Base-by-base conservation (phyloP, 495 filamentous ascomycete genomes). In the Podospora anserina region DNA sequence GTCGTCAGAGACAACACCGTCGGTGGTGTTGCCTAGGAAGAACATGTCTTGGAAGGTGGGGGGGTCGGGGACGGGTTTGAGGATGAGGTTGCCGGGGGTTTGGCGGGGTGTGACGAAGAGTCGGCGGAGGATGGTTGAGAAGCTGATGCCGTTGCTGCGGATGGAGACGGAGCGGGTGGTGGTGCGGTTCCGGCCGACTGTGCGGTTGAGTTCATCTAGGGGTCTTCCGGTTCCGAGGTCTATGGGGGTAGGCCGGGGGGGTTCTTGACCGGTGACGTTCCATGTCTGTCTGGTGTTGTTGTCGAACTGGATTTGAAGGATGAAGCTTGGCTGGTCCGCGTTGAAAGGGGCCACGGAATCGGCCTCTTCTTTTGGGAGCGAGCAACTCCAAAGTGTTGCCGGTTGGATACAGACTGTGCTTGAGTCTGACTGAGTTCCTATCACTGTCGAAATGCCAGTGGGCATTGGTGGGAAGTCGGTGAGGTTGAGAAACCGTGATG, bases 381-480 rank as follows among this genome's bases (percentile, higher is more conserved):
- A 85, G 72, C 93, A 97, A 74, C 88, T 93, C 93, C 93, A 97
- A 56, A 93, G 76, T 0, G 89, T 89, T 0, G 85, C 74, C 5
- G 91, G 89, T 19, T 79, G 78, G 27, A 93, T 86, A 69, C 93
- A 97, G 4, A 83, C 86, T 3, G 87, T 85, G 20, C 83, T 83
- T 15, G 86, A 78, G 1, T 81, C 74, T 1, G 85, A 81, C 49
- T 89, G 84, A 2, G 92, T 85, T 2, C 87, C 88, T 2, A 88
- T 84, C 30, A 97, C 84, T 0, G 93, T 96, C 32, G 88, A 82
- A 64, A 96, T 82, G 1, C 93, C 93, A 0, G 91, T 93, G 9
- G 90, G 91, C 66, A 97, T 92, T 0, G 93, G 90, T 44, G 93
- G 93, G 70, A 90, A 96, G 28, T 88, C 88, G 1, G 93, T 96